Conservation (phyloP, 129 eudicot species). For the Mikania micrantha region DNA sequence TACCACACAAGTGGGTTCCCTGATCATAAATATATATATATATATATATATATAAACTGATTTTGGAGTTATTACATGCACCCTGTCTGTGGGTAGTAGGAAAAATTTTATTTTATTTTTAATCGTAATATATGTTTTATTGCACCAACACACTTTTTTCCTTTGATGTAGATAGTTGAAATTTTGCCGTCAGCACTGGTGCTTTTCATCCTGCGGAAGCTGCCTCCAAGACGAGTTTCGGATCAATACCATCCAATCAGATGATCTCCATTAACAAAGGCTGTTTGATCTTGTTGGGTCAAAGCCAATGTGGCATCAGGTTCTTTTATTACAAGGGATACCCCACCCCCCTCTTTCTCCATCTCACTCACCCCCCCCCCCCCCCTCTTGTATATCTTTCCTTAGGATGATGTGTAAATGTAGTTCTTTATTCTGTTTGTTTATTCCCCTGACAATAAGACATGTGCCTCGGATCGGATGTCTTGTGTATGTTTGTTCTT, state of each 20-base stretch:
- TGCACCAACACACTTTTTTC: neutral
- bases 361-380: too few species aligned
- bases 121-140: neutral
- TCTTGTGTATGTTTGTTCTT: slow-evolving; percentile 9
- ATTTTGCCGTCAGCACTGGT: slow-evolving; percentile 80
- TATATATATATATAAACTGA: too few species aligned
- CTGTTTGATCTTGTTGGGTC: slow-evolving; percentile 15
- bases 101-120: too few species aligned
- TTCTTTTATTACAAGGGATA: neutral
- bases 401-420: slow-evolving; percentile 18
- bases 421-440: slow-evolving; percentile 7
- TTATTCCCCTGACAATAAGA: slow-evolving; percentile 10
- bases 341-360: neutral
- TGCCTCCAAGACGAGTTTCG: slow-evolving; percentile 71
- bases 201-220: slow-evolving; percentile 70
- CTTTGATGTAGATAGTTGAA: slow-evolving; percentile 54
- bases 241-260: slow-evolving; percentile 73
- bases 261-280: slow-evolving; percentile 9
- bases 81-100: too few species aligned
- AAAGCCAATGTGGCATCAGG: slow-evolving; percentile 11
- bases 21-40: too few species aligned
- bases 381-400: slow-evolving; percentile 23
- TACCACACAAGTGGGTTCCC: too few species aligned
- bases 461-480: neutral
- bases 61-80: too few species aligned